These are phyloP conservation scores for Petunia secreta DNA, from an alignment of 257 asterid genomes.

Conservation along the genomic window DNA sequence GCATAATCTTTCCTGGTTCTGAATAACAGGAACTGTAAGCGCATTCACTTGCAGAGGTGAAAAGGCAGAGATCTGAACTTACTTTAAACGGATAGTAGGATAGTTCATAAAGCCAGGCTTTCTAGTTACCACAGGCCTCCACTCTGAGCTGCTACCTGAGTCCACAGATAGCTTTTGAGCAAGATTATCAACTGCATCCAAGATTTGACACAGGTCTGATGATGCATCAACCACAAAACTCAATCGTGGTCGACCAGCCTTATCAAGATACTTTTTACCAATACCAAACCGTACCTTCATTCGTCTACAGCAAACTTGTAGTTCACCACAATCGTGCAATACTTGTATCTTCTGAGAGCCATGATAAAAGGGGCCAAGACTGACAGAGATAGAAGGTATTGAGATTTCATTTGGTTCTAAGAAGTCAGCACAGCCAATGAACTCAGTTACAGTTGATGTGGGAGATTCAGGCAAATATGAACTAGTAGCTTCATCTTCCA, in stretches of 20 bases:
- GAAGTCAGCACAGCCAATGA: slow-evolving; percentile 45
- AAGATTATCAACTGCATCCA: slow-evolving; percentile 61
- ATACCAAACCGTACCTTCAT: slow-evolving; percentile 86
- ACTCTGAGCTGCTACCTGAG: slow-evolving; percentile 77
- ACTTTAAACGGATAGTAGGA: slow-evolving; percentile 86
- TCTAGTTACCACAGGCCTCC: slow-evolving; percentile 79
- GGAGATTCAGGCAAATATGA: slow-evolving; percentile 46
- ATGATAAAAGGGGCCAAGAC: slow-evolving; percentile 54
- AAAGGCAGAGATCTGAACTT: slow-evolving; percentile 35
- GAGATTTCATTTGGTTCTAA: slow-evolving; percentile 63
- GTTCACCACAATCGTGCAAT: slow-evolving; percentile 46
- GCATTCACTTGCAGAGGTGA: background rate
- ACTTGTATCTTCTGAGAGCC: slow-evolving; percentile 69
- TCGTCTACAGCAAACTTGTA: slow-evolving; percentile 57
- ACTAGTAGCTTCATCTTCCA: slow-evolving; percentile 61
- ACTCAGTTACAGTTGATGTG: slow-evolving; percentile 34
- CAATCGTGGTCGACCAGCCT: slow-evolving; percentile 74
- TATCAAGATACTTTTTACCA: slow-evolving; percentile 59
- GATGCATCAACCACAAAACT: slow-evolving; percentile 77
- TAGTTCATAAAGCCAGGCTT: slow-evolving; percentile 65
- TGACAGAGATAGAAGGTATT: slow-evolving; percentile 56
- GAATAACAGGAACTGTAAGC: too few species aligned
- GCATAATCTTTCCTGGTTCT: too few species aligned
- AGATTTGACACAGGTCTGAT: slow-evolving; percentile 53
- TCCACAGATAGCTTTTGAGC: slow-evolving; percentile 61